Conservation (phyloP, 371 early-diverging fungal genomes). For the Lichtheimia ornata region DNA sequence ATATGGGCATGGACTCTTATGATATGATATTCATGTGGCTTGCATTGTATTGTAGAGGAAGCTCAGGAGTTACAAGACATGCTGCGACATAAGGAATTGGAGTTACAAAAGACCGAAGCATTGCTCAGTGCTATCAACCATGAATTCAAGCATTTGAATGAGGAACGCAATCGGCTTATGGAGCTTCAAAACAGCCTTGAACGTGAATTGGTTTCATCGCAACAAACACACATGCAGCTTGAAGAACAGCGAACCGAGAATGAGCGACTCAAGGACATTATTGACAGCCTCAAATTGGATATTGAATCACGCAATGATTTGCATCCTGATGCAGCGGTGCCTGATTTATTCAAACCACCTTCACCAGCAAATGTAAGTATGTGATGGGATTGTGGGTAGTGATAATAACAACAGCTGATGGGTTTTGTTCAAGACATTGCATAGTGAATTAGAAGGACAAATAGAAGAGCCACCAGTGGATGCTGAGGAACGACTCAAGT, state of each 20-base stretch:
- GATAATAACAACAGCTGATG: constrained; percentile 1
- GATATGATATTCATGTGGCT: not conserved
- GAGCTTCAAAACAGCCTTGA: constrained; percentile 41
- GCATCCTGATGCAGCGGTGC: not conserved
- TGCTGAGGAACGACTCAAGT: constrained; percentile 29
- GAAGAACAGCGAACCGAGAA: constrained; percentile 55
- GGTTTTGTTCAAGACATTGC: constrained; percentile 24
- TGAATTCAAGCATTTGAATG: constrained; percentile 36
- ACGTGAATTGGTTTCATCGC: constrained; percentile 40
- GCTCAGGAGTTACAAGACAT: constrained; percentile 49
- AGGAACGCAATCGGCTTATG: constrained; percentile 46
- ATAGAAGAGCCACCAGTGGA: constrained; percentile 7
- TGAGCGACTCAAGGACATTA: constrained; percentile 48
- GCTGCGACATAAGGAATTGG: constrained; percentile 45
- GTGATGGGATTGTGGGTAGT: not conserved
- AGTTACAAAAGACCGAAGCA: constrained; percentile 37
- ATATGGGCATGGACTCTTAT: too few species aligned
- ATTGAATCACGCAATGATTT: constrained; percentile 36
- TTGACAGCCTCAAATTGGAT: constrained; percentile 47
- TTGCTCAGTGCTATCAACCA: constrained; percentile 32
- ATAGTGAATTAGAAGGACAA: constrained; percentile 27
- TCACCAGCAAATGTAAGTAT: not conserved
- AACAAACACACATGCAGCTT: constrained; percentile 44
- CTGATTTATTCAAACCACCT: not conserved
- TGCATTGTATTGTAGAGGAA: constrained; percentile 35